Evolutionary conservation across 768 basidiomycete species (phyloP), one percentile per base, ranked within the genome.

Genomic region (Xerocomellus dryophilus): DNA sequence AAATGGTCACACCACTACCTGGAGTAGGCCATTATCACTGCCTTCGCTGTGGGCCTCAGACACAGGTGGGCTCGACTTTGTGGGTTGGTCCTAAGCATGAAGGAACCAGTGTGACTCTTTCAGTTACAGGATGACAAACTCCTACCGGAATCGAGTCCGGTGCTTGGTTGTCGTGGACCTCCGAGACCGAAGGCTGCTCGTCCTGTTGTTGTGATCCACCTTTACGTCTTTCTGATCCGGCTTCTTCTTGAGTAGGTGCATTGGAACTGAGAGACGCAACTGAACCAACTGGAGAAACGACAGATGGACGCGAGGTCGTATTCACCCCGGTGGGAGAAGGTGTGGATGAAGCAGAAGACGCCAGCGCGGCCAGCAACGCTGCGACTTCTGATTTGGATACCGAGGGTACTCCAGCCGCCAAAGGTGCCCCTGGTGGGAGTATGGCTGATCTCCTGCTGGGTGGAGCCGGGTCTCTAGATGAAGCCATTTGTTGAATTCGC

Each of bases 271-370:
- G 58, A n/a, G 82, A 83, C 15, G 73, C 70, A 47, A 69, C 69
- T 25, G 81, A 81, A 46, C 78, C 77, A 7, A 76, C 73, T 10
- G 86, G 84, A 32, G 86, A 86, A 21, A 78, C 74, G 20, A 79
- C 80, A 34, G 81, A 78, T 42, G 77, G 64, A 45, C 84, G 81
- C 31, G 75, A 62, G 25, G 70, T 60, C 18, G 55, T 39, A 60
- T 66, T 66, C 40, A 36, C 56, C 39, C 68, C 71, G 3, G 55
- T 11, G 25, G 54, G 57, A 40, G 61, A 27, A 20, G 56, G 35
- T 38, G n/a, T 71, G 25, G 61, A 61, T n/a, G 67, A 59, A 6
- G 61, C 11, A 23, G 66, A 56, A 34, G 65, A 58, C 9, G 61
- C 47, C 1, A 72, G 42, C n/a, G 71, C 60, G 7, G 70, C 51